Percentiles rank a stretch among this genome's conserved stretches.
These are phyloP conservation scores for Orychophragmus violaceus DNA, from an alignment of 345 rosid species.

Conservation along the genomic window DNA sequence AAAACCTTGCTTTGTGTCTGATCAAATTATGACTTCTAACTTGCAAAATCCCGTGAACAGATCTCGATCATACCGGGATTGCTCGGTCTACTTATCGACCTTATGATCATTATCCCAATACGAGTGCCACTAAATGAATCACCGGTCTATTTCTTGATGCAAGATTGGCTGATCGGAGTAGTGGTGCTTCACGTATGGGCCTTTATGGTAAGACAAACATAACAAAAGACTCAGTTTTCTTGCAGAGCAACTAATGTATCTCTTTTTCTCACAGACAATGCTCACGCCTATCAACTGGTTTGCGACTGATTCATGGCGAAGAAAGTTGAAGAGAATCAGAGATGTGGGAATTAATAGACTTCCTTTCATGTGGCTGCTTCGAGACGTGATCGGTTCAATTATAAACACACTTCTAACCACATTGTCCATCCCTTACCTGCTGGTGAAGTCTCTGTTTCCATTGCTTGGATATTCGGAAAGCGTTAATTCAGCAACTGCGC, in stretches of 20 bases:
- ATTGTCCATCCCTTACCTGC: slow-evolving; percentile 11
- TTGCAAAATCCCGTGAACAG: slow-evolving; percentile 8
- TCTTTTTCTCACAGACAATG: background rate
- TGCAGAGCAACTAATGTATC: background rate
- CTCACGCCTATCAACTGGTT: slow-evolving; percentile 1
- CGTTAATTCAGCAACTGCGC: background rate
- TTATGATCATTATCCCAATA: slow-evolving; percentile 21
- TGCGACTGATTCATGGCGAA: slow-evolving; percentile 6
- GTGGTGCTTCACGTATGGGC: slow-evolving; percentile 12
- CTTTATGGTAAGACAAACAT: slow-evolving; percentile 13
- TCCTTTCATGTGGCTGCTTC: slow-evolving; percentile 14
- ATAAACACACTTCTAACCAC: slow-evolving; percentile 13
- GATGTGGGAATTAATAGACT: background rate
- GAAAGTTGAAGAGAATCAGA: slow-evolving; percentile 8
- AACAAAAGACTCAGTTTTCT: background rate
- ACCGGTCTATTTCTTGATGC: slow-evolving; percentile 9
- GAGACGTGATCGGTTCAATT: slow-evolving; percentile 15
- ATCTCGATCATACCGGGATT: slow-evolving; percentile 2
- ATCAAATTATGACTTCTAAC: background rate
- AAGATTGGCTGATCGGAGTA: slow-evolving; percentile 22
- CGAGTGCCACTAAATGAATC: slow-evolving; percentile 10
- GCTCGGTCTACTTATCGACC: slow-evolving; percentile 7
- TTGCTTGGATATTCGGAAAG: slow-evolving; percentile 12
- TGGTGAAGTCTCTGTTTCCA: slow-evolving; percentile 2
- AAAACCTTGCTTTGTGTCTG: background rate